Base-by-base conservation (phyloP, 768 basidiomycete species). In the Leucogyrophana mollusca region DNA sequence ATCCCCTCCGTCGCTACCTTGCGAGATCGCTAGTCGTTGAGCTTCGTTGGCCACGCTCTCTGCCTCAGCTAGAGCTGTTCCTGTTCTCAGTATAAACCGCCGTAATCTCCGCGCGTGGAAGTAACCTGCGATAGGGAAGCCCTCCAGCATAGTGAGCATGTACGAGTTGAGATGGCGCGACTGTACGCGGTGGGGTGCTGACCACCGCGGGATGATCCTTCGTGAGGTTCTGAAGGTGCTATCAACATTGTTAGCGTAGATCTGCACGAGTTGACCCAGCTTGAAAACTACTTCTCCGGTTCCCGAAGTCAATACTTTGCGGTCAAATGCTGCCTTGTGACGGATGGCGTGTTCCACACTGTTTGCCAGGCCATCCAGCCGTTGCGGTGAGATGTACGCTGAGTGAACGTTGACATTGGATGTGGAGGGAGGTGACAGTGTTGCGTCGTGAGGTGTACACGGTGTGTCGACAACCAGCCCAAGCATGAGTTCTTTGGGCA, bases 141-240 rank as follows among this genome's bases (percentile, higher is more conserved):
- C 61, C 2, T 59, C 45, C 5, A 63, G 5, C 0, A 50, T 59
- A 25, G 58, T 55, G 7, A 64, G 46, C 0, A 11, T 46, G 53
- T 65, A 64, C 0, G 57, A 64, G 44, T 63, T 65, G 3, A 34
- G 30, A 0, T 18, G n/a, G 1, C 54, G 24, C 0, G 39, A 14
- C 8, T 40, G 16, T 8, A 69, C 47, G 0, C 53, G 34, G 10
- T 37, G 34, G 3, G 66, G 68, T 9, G 49, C 46, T 2, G 66
- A 69, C 66, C 65, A 72, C 16, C 50, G 58, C 1, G 61, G 62
- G 3, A 56, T 39, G 3, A 72, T 45, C 42, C 71, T 72, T 7
- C 54, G 27, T 4, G 56, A 43, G 1, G 57, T 58, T 7, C 43
- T 41, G n/a, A 59, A 48, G 0, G 59, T 70, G 30, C 54, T 46